Evolutionary conservation across 2,329 filamentous ascomycete genomes (phyloP).

Genomic region (Lachnellula willkommii): DNA sequence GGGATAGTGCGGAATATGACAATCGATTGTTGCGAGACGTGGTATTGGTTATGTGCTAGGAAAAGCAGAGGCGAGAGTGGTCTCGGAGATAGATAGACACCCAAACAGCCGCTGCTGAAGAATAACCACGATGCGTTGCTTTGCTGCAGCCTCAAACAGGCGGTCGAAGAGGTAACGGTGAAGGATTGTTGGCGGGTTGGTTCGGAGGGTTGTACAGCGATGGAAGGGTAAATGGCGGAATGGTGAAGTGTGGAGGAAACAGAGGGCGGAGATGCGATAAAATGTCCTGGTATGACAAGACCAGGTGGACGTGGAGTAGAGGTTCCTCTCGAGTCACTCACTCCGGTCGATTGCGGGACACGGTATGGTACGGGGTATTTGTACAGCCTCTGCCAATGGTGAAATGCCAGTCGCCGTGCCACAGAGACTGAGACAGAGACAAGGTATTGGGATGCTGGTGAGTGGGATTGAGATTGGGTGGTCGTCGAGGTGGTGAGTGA

Average conservation of each 20-base stretch:
- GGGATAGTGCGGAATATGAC: conserved; percentile 9
- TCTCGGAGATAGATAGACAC: conserved; percentile 6
- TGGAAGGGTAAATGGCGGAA: conserved; percentile 11
- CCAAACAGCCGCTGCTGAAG: conserved; percentile 15
- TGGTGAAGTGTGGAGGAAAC: conserved; percentile 7
- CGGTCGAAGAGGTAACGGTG: conserved; percentile 23
- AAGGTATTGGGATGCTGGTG: not conserved
- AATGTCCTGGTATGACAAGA: conserved; percentile 8
- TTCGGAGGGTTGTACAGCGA: conserved; percentile 23
- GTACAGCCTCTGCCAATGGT: not conserved
- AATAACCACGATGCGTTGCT: conserved; percentile 17
- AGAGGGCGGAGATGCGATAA: conserved; percentile 5
- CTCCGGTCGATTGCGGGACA: not conserved
- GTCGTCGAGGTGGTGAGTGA: not conserved
- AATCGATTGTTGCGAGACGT: conserved; percentile 10
- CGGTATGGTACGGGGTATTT: too few species aligned
- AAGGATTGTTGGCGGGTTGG: conserved; percentile 15
- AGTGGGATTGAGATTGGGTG: not conserved
- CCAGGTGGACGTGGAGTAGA: not conserved
- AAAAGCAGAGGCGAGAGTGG: conserved; percentile 1
- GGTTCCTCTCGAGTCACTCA: not conserved
- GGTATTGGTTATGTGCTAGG: conserved; percentile 14
- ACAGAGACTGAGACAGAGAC: not conserved
- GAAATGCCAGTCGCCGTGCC: not conserved
- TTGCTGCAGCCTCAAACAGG: conserved; percentile 25